Evolutionary conservation across 2,329 filamentous ascomycete genomes (phyloP).

Genomic region (Alternaria metachromatica): DNA sequence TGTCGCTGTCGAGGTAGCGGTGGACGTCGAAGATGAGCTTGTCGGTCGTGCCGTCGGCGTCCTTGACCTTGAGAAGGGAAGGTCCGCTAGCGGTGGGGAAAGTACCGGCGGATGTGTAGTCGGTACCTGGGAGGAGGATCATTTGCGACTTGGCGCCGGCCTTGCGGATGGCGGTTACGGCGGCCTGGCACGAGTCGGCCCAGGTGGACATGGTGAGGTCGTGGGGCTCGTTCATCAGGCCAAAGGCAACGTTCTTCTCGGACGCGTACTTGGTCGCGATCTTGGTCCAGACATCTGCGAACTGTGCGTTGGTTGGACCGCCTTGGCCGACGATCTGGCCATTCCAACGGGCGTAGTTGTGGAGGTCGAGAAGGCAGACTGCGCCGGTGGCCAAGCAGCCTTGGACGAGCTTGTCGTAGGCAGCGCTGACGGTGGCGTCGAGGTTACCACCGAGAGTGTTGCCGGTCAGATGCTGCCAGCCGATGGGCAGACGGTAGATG

Average conservation of each 20-base stretch:
- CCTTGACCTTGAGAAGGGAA: slow-evolving; percentile 61
- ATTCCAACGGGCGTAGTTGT: slow-evolving; percentile 63
- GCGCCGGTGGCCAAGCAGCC: slow-evolving; percentile 64
- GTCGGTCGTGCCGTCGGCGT: slow-evolving; percentile 64
- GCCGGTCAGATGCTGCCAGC: slow-evolving; percentile 67
- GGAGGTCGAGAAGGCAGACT: slow-evolving; percentile 65
- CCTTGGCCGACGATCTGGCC: slow-evolving; percentile 70
- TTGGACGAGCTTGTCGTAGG: slow-evolving; percentile 64
- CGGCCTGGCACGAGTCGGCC: slow-evolving; percentile 67
- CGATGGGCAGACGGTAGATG: slow-evolving; percentile 63
- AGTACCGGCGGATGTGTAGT: slow-evolving; percentile 55
- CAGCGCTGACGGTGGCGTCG: slow-evolving; percentile 55
- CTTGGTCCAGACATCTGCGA: slow-evolving; percentile 64
- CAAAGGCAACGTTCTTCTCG: slow-evolving; percentile 65
- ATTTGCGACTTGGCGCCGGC: slow-evolving; percentile 68
- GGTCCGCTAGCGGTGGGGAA: slow-evolving; percentile 46
- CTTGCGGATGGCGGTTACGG: slow-evolving; percentile 69
- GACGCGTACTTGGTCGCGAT: slow-evolving; percentile 64
- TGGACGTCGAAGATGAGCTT: slow-evolving; percentile 59
- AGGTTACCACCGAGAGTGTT: slow-evolving; percentile 60
- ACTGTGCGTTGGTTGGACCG: slow-evolving; percentile 65
- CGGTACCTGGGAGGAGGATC: slow-evolving; percentile 69
- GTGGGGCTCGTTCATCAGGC: slow-evolving; percentile 74
- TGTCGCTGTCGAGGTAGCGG: slow-evolving; percentile 52
- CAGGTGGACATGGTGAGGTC: slow-evolving; percentile 62